phyloP scores from a whole-genome alignment of 805 yeast species.

The Zygosaccharomyces gambellarensis region DNA sequence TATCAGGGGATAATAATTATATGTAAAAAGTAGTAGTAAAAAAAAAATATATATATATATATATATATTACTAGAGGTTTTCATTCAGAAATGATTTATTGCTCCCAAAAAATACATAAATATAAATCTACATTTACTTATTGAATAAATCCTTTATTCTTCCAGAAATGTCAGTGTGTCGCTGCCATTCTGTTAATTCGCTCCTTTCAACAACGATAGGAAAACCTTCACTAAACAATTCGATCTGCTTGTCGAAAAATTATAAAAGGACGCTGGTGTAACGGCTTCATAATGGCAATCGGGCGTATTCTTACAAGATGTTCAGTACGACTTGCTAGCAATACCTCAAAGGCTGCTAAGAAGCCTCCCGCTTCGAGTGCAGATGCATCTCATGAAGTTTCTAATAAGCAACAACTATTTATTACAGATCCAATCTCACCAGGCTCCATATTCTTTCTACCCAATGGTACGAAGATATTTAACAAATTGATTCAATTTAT shows the following conservation, averaged over 20 bases:
- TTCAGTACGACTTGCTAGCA: neutral
- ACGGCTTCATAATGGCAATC: neutral
- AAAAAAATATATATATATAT: too few relatives aligned
- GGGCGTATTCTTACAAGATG: neutral
- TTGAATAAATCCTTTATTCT: neutral
- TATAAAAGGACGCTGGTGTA: neutral
- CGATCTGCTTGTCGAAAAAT: neutral
- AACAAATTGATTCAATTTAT: conserved; percentile 75
- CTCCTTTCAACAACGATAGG: neutral
- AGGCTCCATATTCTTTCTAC: conserved; percentile 87
- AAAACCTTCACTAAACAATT: neutral
- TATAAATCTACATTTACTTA: too few relatives aligned
- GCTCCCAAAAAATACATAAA: too few relatives aligned
- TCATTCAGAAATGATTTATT: too few relatives aligned
- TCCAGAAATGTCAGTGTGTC: neutral
- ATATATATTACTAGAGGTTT: too few relatives aligned
- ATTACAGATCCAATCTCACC: conserved; percentile 80
- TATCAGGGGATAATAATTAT: conserved; percentile 32
- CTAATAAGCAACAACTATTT: conserved; percentile 68
- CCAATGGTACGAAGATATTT: conserved; percentile 86
- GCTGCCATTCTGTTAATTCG: neutral
- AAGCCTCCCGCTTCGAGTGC: conserved; percentile 5
- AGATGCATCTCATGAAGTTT: conserved; percentile 16
- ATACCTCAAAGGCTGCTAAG: conserved; percentile 4
- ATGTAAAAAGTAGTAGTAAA: neutral